A percentile compares a stretch with the other conserved stretches of the same genome.
phyloP scores from a whole-genome alignment of 352 stramenopile species.

The Phytophthora tubulina region DNA sequence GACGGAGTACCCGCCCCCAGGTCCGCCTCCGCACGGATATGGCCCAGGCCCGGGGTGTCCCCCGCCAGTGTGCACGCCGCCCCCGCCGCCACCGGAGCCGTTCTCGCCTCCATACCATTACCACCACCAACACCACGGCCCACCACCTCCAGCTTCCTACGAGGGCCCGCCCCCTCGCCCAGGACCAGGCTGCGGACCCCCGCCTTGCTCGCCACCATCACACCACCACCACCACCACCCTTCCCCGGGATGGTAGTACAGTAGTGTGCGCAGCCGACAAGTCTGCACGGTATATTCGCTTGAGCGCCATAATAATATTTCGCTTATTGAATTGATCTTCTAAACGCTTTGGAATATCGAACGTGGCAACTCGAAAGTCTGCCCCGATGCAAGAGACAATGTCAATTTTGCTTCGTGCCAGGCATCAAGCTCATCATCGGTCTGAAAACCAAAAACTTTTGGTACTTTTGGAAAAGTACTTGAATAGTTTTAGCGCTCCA shows the following conservation, averaged over 20 bases:
- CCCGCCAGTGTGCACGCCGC: constrained; percentile 11
- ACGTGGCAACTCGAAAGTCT: too few species aligned
- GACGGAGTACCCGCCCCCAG: constrained; percentile 12
- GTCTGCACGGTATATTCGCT: neutral
- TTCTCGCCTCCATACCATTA: constrained; percentile 15
- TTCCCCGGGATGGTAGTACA: constrained; percentile 18
- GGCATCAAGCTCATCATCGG: too few species aligned
- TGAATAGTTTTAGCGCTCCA: too few species aligned
- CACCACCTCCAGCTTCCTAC: constrained; percentile 19
- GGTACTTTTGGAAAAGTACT: too few species aligned
- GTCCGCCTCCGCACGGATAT: constrained; percentile 24
- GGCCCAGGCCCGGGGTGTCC: constrained; percentile 6
- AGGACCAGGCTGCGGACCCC: neutral
- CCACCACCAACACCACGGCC: constrained; percentile 12
- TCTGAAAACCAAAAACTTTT: too few species aligned
- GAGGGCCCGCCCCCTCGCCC: constrained; percentile 4
- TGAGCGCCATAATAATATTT: neutral
- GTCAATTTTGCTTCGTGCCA: too few species aligned
- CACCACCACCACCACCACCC: constrained; percentile 26
- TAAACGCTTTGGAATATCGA: too few species aligned
- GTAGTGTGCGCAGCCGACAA: neutral
- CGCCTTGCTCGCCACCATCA: constrained; percentile 13
- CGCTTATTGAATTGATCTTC: neutral
- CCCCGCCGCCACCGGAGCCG: neutral
- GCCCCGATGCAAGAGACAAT: too few species aligned